These are phyloP conservation scores for Penicillium coffeae DNA, from an alignment of 495 filamentous ascomycete genomes.

Conservation along the genomic window DNA sequence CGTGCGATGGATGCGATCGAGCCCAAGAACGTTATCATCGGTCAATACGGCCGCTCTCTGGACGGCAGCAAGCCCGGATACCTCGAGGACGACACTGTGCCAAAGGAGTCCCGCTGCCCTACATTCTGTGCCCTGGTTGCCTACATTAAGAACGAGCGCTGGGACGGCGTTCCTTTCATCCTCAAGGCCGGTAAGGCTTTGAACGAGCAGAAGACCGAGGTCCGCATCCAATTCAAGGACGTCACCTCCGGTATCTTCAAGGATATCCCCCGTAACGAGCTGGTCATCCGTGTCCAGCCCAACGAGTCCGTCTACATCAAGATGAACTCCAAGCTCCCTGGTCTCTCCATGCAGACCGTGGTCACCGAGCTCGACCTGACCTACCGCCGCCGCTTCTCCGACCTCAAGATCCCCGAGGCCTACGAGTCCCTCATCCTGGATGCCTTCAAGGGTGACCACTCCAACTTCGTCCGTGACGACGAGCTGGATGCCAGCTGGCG, in stretches of 20 bases:
- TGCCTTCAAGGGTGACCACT: slow-evolving; percentile 97
- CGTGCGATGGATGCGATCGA: slow-evolving; percentile 92
- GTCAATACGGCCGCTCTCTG: slow-evolving; percentile 94
- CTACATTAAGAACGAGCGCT: slow-evolving; percentile 99
- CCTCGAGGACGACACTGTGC: slow-evolving; percentile 98
- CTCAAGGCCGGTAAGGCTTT: slow-evolving; percentile 98
- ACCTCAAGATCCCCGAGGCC: slow-evolving; percentile 98
- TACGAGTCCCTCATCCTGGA: slow-evolving; percentile 98
- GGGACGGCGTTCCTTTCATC: slow-evolving; percentile 99
- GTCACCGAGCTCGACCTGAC: slow-evolving; percentile 98
- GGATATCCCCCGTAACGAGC: slow-evolving; percentile 98
- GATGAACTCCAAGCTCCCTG: slow-evolving; percentile 99
- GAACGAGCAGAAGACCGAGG: slow-evolving; percentile 99
- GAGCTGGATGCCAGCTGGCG: slow-evolving; percentile 98
- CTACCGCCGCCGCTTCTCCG: slow-evolving; percentile 96
- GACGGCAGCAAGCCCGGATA: slow-evolving; percentile 97
- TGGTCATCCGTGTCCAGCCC: slow-evolving; percentile 98
- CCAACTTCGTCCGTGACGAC: slow-evolving; percentile 99
- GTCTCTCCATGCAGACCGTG: slow-evolving; percentile 98
- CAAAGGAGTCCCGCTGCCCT: slow-evolving; percentile 93
- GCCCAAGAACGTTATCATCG: slow-evolving; percentile 99
- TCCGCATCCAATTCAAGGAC: slow-evolving; percentile 98
- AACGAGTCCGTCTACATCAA: slow-evolving; percentile 99
- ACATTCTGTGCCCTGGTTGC: slow-evolving; percentile 97
- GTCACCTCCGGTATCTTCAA: slow-evolving; percentile 99